Base-by-base conservation (phyloP, 1,284 basidiomycete genomes). In the Exobasidium rhododendri region DNA sequence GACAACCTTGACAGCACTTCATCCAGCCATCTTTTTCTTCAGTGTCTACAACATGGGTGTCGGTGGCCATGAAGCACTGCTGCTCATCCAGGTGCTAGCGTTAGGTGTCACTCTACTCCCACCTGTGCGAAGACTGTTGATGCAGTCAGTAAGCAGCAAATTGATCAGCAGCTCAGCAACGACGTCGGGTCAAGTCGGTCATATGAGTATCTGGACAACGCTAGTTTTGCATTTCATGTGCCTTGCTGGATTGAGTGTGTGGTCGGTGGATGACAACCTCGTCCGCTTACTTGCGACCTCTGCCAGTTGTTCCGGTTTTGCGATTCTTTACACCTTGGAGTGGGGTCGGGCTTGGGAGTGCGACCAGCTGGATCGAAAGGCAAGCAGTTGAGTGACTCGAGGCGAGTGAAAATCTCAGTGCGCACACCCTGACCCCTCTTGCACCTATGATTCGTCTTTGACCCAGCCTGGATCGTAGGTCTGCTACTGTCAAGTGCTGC, bases 1-100 rank as follows among this genome's bases (percentile, higher is more conserved):
- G 91, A 90, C 92, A 0, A 84, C 90, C 45, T 86, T 91, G 73
- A 94, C 92, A 0, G 86, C 87, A 1, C 85, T 96, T 22, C 86
- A 89, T 7, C 88, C 90, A 0, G 88, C 29, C 20, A 54, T 60
- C 26, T 60, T 62, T 50, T 63, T 55, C 47, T 67, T 75, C 59
- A 70, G 67, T 45, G 75, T 78, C 29, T 78, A 71, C 59, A 78
- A 78, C 29, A 69, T 78, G 35, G 71, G 61, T 11, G 69, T 73
- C 14, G 71, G 73, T 6, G 75, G 74, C 0, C 70, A 75, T 53
- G 75, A 78, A 54, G 62, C 64, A 3, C 59, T 77, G 17, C 64
- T 78, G n/a, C 26, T 75, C 5, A 68, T 71, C 0, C 75, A 72
- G 40, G 65, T 68, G 24, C 30, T 74, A 26, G 70, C 65, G 29